Conservation (phyloP, 371 early-diverging fungal species). For the Entomophthora muscae region DNA sequence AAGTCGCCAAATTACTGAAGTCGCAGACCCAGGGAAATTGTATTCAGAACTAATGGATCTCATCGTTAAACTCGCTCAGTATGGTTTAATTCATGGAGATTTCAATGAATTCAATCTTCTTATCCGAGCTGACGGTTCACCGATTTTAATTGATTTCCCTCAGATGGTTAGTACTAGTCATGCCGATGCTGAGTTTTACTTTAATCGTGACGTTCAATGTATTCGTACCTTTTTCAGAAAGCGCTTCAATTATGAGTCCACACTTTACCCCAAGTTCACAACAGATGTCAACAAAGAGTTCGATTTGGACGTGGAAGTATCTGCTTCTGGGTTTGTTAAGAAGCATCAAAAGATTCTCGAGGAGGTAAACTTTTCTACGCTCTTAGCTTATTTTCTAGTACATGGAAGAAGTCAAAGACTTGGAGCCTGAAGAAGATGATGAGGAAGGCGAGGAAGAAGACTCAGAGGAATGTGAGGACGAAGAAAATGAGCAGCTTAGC, state of each 20-base stretch:
- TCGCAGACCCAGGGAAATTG: constrained; percentile 76
- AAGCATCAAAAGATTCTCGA: constrained; percentile 81
- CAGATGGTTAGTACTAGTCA: constrained; percentile 98
- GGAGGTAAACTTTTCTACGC: constrained; percentile 20
- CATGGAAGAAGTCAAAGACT: constrained; percentile 25
- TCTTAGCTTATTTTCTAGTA: constrained; percentile 15
- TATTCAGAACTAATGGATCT: constrained; percentile 87
- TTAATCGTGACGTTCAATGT: constrained; percentile 97
- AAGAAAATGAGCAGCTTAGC: too few species aligned
- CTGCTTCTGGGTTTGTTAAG: constrained; percentile 85
- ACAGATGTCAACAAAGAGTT: constrained; percentile 68
- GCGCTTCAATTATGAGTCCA: constrained; percentile 76
- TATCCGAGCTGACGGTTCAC: constrained; percentile 63
- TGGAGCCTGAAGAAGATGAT: constrained; percentile 16
- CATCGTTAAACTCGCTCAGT: constrained; percentile 84
- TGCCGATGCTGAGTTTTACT: constrained; percentile 86
- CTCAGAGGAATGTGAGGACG: constrained; percentile 14
- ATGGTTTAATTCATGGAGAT: constrained; percentile 98
- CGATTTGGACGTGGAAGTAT: constrained; percentile 83
- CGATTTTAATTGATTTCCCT: constrained; percentile 97
- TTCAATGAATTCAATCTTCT: constrained; percentile 99
- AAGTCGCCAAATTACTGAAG: constrained; percentile 64
- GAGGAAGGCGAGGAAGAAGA: constrained; percentile 22
- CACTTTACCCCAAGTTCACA: constrained; percentile 73
- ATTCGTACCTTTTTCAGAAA: constrained; percentile 85